These are phyloP conservation scores for Aspergillus terreus DNA, from an alignment of 2,329 filamentous ascomycete species.

Conservation along the genomic window DNA sequence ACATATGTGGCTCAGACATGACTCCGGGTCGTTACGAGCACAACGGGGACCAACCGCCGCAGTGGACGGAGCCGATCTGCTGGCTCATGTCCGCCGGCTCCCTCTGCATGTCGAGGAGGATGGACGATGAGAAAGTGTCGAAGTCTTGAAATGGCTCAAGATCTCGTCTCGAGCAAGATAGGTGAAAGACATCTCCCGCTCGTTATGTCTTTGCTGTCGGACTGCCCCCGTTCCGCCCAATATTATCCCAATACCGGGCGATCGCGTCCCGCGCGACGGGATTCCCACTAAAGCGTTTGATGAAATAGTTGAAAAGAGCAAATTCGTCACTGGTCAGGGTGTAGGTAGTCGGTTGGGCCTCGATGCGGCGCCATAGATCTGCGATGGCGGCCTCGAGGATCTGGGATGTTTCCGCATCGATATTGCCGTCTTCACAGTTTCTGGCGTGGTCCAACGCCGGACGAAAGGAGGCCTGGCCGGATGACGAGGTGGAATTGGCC, in stretches of 20 bases:
- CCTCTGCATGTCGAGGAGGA: no score
- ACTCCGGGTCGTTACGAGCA: no score
- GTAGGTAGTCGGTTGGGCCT: conserved; percentile 63
- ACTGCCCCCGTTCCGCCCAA: conserved; percentile 22
- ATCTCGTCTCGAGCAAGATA: no score
- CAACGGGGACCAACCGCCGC: no score
- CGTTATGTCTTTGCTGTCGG: conserved; percentile 21
- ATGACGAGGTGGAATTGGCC: conserved; percentile 33
- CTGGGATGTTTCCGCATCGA: conserved; percentile 59
- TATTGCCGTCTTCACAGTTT: conserved; percentile 63
- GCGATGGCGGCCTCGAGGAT: conserved; percentile 64
- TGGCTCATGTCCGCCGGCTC: no score
- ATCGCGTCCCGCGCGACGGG: conserved; percentile 50
- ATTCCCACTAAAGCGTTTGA: conserved; percentile 59
- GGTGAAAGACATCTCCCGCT: neutral
- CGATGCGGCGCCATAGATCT: conserved; percentile 65
- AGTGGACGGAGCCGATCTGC: no score
- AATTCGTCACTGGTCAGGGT: conserved; percentile 75
- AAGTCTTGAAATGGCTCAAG: neutral
- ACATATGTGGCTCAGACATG: no score
- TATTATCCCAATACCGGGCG: conserved; percentile 54
- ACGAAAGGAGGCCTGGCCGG: conserved; percentile 48
- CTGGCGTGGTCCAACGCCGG: conserved; percentile 73
- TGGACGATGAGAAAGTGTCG: neutral
- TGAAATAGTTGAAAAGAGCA: conserved; percentile 81